Percentiles rank a stretch among this genome's conserved stretches.
These are phyloP conservation scores for Nadsonia commutata DNA, from an alignment of 1,139 yeast species.

Conservation along the genomic window DNA sequence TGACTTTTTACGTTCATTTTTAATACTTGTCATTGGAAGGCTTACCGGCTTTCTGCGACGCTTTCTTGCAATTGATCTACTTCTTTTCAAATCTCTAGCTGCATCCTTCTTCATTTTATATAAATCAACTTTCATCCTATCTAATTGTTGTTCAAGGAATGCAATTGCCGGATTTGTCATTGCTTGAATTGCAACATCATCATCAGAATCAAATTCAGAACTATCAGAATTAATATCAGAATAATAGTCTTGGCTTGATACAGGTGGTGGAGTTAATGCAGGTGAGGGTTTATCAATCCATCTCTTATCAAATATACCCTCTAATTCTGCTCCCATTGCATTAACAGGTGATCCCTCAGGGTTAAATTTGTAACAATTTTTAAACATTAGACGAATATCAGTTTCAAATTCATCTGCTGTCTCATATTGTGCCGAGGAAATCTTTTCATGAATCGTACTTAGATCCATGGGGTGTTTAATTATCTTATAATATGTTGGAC, in stretches of 20 bases:
- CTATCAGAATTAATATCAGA: slow-evolving; percentile 18
- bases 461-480: slow-evolving; percentile 93
- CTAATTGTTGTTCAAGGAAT: slow-evolving; percentile 73
- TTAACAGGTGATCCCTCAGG: slow-evolving; percentile 95
- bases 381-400: slow-evolving; percentile 71
- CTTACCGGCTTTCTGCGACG: slow-evolving; percentile 10
- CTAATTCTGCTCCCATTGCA: slow-evolving; percentile 86
- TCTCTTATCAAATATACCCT: slow-evolving; percentile 68
- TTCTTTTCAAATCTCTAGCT: slow-evolving; percentile 35
- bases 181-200: slow-evolving; percentile 37
- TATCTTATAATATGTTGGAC: slow-evolving; percentile 76
- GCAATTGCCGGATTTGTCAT: slow-evolving; percentile 81
- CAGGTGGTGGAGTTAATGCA: slow-evolving; percentile 43
- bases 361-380: slow-evolving; percentile 81
- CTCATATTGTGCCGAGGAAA: slow-evolving; percentile 76
- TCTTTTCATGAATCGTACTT: slow-evolving; percentile 66
- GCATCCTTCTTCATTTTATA: slow-evolving; percentile 63
- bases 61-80: slow-evolving; percentile 11
- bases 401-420: slow-evolving; percentile 75
- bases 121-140: slow-evolving; percentile 73
- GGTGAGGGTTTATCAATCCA: slow-evolving; percentile 86
- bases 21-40: slow-evolving; percentile 6
- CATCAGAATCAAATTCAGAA: slow-evolving; percentile 41
- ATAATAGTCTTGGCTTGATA: slow-evolving; percentile 16
- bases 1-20: slow-evolving; percentile 5